Evolutionary conservation across 2,329 filamentous ascomycete genomes (phyloP).

Genomic region (Pseudogymnoascus sp.): DNA sequence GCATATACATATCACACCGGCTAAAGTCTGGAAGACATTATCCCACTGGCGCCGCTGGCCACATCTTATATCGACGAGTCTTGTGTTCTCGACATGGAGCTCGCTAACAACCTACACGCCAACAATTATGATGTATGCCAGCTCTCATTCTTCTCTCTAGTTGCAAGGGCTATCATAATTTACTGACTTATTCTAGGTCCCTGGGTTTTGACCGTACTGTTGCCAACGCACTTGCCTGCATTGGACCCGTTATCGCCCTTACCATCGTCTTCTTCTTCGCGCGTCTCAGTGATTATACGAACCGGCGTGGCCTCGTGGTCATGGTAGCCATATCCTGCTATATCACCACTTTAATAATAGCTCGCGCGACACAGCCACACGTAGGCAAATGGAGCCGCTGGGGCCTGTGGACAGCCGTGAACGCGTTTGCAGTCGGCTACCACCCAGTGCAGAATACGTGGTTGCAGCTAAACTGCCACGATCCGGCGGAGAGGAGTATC

Average conservation of each 20-base stretch:
- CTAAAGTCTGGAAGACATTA: slow-evolving; percentile 9
- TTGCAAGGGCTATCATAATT: not conserved
- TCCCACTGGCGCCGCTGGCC: slow-evolving; percentile 23
- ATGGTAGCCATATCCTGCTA: slow-evolving; percentile 32
- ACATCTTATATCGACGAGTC: slow-evolving; percentile 23
- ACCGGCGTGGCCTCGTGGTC: slow-evolving; percentile 30
- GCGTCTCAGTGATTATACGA: slow-evolving; percentile 24
- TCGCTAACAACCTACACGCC: slow-evolving; percentile 27
- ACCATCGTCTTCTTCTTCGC: slow-evolving; percentile 14
- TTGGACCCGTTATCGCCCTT: slow-evolving; percentile 17
- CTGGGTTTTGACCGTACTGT: slow-evolving; percentile 21
- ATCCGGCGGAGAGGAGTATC: slow-evolving; percentile 25
- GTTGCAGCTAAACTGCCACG: slow-evolving; percentile 16
- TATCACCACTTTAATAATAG: slow-evolving; percentile 31
- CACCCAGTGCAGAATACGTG: slow-evolving; percentile 26
- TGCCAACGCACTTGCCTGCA: slow-evolving; percentile 27
- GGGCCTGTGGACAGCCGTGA: slow-evolving; percentile 13
- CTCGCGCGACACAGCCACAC: slow-evolving; percentile 23
- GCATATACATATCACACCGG: slow-evolving; percentile 30
- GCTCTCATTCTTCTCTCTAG: not conserved
- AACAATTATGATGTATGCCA: slow-evolving; percentile 22
- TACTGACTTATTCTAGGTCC: slow-evolving; percentile 12
- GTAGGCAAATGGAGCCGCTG: slow-evolving; percentile 12
- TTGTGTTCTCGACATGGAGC: slow-evolving; percentile 19
- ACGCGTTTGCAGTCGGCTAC: slow-evolving; percentile 21